Base-by-base conservation (phyloP, 2,329 filamentous ascomycete species). In the Cordyceps pruinosa region DNA sequence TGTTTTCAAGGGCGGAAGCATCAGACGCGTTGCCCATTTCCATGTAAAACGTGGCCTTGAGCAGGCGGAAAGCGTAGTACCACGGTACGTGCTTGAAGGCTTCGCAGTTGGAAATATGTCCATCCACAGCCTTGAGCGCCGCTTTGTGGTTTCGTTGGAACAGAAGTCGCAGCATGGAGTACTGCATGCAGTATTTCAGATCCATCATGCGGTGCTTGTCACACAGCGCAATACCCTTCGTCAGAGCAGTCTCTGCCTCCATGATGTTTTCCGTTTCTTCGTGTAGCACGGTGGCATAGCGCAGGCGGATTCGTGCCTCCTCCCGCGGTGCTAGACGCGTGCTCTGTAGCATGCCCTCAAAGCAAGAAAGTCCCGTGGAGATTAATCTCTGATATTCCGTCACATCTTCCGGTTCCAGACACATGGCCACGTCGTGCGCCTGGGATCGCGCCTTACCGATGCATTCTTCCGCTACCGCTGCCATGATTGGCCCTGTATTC, bases 231-330 rank as follows among this genome's bases (percentile, higher is more conserved):
- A 89, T 85, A 7, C 87, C 87, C 69, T 89, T 89, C 41, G 81
- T 86, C 57, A 93, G 70, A 4, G 85, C 77, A 13, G 84, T 87
- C 69, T 92, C 88, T 1, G 87, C 86, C 63, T 89, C 84, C 73
- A 84, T 84, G 12, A 84, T 74, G 61, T 91, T 91, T 34, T 89
- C 86, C 2, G 88, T 92, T 71, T 93, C 89, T 61, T 90, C 85
- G 37, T 84, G 80, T 25, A 93, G 70, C 7, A 92, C 73, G 34
- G 81, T 83, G 2, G 88, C 88, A 70, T 91, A 90, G 64, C 86
- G 80, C 42, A 92, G 70, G 28, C 86, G 81, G 53, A 90, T 73
- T 56, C 81, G 81, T 10, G 87, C 88, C 68, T 92, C 88, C 46
- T 84, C 75, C 17, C 86, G 80, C 4, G 88, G 86, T 21, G 79